A percentile compares a stretch with the other conserved stretches of the same genome.
Evolutionary conservation across 2,329 filamentous ascomycete species (phyloP).

Genomic region (Corinectria fuckeliana): DNA sequence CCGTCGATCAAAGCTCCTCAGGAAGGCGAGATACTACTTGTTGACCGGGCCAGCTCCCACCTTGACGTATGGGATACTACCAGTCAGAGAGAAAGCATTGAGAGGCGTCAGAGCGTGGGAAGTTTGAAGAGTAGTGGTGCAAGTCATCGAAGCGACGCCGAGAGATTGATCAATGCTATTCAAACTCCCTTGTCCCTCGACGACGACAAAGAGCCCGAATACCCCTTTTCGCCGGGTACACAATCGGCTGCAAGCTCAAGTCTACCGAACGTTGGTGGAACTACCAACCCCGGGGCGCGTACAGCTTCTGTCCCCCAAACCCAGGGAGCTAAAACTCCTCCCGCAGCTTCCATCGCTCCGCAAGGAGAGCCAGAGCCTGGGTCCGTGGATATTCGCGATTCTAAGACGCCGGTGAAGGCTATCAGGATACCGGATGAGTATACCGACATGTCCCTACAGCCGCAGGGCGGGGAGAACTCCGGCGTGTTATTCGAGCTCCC

Average conservation of each 20-base stretch:
- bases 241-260: slow-evolving; percentile 25
- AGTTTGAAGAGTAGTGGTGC: slow-evolving; percentile 49
- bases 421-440: slow-evolving; percentile 58
- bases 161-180: slow-evolving; percentile 75
- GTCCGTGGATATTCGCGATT: slow-evolving; percentile 48
- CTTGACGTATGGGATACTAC: slow-evolving; percentile 7
- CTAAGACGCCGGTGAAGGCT: slow-evolving; percentile 54
- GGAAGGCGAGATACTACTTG: slow-evolving; percentile 66
- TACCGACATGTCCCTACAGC: slow-evolving; percentile 39
- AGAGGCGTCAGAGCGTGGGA: slow-evolving; percentile 43
- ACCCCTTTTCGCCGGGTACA: slow-evolving; percentile 28
- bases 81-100: slow-evolving; percentile 25
- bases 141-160: slow-evolving; percentile 68
- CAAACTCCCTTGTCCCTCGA: slow-evolving; percentile 61
- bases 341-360: slow-evolving; percentile 26
- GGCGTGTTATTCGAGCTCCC: slow-evolving; percentile 49
- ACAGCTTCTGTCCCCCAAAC: slow-evolving; percentile 21
- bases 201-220: slow-evolving; percentile 46
- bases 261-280: slow-evolving; percentile 10
- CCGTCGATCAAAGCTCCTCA: slow-evolving; percentile 39
- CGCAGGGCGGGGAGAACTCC: slow-evolving; percentile 43
- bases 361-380: slow-evolving; percentile 44
- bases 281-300: slow-evolving; percentile 13
- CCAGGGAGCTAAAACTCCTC: slow-evolving; percentile 16
- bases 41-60: slow-evolving; percentile 53